Base-by-base conservation (phyloP, 2,329 filamentous ascomycete genomes). In the Fusarium austroafricanum region DNA sequence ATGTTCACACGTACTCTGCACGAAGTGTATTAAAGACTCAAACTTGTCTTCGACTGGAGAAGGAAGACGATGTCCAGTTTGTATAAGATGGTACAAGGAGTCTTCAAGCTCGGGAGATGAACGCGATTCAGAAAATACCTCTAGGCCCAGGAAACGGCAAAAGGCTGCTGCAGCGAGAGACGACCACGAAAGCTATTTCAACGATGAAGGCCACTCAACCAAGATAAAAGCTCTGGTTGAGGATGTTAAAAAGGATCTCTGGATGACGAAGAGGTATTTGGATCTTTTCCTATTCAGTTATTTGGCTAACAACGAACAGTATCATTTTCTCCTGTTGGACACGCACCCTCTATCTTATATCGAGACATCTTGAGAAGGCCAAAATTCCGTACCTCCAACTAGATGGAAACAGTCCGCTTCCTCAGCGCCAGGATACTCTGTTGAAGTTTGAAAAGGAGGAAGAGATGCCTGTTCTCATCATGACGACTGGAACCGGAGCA, bases 401-500 rank as follows among this genome's bases (percentile, higher is more conserved):
- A 4, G 83, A 86, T 44, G 84, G 84, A 3, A 75, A 79, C 1
- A 79, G 74, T 17, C 73, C 79, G 0, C 74, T 81, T 1, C 55
- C 63, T 0, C 73, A 79, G 26, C 72, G 84, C 0, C 77, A 83
- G 33, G 65, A 58, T 0, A 80, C 79, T 1, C 73, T 86, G 0
- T 68, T 79, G 0, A 63, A 75, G 0, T 86, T 86, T 44, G 71
- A 73, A 1, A 64, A 62, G 0, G 65, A 74, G 0, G 54, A 61
- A 0, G 61, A 72, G 0, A 55, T 74, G 0, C 75, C 71, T 1
- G 79, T 86, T 0, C 74, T 87, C 2, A 78, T 87, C 17, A 86
- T 87, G 83, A 86, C 83, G 0, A 83, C 81, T 0, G 84, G 84
- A 0, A 85, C 83, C 0, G 84, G 84, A 0, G 84, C 83, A 0